Conservation (phyloP, 768 basidiomycete genomes). For the Podaxis sp. region DNA sequence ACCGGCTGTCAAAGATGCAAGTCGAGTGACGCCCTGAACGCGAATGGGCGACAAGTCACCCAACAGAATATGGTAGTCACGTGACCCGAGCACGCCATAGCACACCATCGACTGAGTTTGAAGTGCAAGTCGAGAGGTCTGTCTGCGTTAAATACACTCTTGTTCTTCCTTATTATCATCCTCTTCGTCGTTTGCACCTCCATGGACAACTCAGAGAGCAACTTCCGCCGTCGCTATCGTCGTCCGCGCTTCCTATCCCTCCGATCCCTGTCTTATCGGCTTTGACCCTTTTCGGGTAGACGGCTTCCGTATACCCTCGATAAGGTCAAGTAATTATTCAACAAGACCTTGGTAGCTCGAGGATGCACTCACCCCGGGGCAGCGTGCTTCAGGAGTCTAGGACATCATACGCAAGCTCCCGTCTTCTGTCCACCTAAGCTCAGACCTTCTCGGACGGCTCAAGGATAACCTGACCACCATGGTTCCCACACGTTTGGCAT, state of each 20-base stretch:
- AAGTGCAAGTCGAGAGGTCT: slow-evolving; percentile 31
- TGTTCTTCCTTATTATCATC: slow-evolving; percentile 4
- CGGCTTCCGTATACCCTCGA: neutral
- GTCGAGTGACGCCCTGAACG: no score
- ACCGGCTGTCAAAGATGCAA: no score
- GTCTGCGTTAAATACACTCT: slow-evolving; percentile 15
- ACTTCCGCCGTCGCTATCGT: neutral
- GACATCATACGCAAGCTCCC: no score
- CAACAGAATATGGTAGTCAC: neutral
- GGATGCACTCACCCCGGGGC: neutral
- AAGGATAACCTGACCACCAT: neutral
- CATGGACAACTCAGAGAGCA: slow-evolving; percentile 5
- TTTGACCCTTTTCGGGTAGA: neutral
- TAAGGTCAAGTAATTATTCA: neutral
- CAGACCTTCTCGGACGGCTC: neutral
- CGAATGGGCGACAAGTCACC: no score
- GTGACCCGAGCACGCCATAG: slow-evolving; percentile 34
- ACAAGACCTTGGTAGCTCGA: neutral
- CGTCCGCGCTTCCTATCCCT: neutral
- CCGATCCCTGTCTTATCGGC: neutral
- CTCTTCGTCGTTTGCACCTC: slow-evolving; percentile 7
- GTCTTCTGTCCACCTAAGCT: neutral
- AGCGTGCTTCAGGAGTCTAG: no score
- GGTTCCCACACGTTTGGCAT: neutral
- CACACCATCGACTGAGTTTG: slow-evolving; percentile 47